Conservation (phyloP, 2,329 filamentous ascomycete genomes). For the Massarina eburnea region DNA sequence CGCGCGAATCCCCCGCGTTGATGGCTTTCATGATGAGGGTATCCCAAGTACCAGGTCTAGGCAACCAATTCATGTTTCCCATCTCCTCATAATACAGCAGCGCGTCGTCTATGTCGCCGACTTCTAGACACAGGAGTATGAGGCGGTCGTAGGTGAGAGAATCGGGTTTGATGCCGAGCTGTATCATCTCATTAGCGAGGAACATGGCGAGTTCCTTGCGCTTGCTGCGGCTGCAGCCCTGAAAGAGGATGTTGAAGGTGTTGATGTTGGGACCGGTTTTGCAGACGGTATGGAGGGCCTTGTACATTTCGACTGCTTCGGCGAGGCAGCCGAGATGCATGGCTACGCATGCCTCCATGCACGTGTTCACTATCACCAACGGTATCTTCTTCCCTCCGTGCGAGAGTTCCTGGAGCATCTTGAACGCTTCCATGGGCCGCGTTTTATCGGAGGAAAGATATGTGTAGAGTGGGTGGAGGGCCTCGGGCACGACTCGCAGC, state of each 20-base stretch:
- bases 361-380: conserved; percentile 52
- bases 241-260: conserved; percentile 65
- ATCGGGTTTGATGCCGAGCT: conserved; percentile 57
- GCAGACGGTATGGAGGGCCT: conserved; percentile 58
- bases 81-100: conserved; percentile 56
- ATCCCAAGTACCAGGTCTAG: conserved; percentile 37
- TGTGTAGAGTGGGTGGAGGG: conserved; percentile 64
- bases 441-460: conserved; percentile 55
- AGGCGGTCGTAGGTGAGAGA: conserved; percentile 64
- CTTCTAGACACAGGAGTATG: conserved; percentile 57
- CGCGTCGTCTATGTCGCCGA: conserved; percentile 47
- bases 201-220: conserved; percentile 62
- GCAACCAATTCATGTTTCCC: conserved; percentile 31
- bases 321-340: conserved; percentile 41
- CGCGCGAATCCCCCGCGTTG: conserved; percentile 31
- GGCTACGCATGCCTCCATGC: conserved; percentile 57
- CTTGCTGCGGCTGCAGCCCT: conserved; percentile 46
- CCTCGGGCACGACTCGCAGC: conserved; percentile 57
- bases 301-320: conserved; percentile 62
- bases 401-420: conserved; percentile 59
- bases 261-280: conserved; percentile 48
- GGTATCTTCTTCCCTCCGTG: conserved; percentile 54
- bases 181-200: conserved; percentile 63
- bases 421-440: conserved; percentile 56
- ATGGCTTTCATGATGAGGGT: conserved; percentile 29